Base-by-base conservation (phyloP, 2,329 filamentous ascomycete species). In the Anthostomella pinea region DNA sequence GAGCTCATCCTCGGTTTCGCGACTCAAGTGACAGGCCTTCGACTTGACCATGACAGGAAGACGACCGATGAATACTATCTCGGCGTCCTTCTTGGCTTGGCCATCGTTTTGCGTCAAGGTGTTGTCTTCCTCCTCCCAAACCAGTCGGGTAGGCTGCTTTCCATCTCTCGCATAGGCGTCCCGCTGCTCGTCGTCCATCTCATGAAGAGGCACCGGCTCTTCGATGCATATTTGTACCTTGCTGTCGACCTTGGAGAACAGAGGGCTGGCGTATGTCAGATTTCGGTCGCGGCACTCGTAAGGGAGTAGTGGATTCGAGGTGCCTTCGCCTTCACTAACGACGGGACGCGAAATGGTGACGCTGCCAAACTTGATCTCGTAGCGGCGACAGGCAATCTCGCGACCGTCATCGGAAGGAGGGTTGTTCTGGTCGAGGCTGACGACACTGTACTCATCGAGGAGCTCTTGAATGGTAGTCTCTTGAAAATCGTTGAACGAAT, bases 21-120 rank as follows among this genome's bases (percentile, higher is more conserved):
- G 83, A 51, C 85, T 85, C 51, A 98, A 67, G 49, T 94, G 87
- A 65, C 93, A 98, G 53, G 95, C 93, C 64, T 91, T 87, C 19
- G 90, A 96, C 69, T 96, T 95, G 54, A 98, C 76, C 93, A 98
- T 98, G 59, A 97, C 89, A 3, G 93, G 93, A 54, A 98, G 77
- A 62, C 95, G 95, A 52, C 93, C 93, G 45, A 97, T 88, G 62
- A 94, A 97, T 23, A 96, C 84, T 54, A 82, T 80, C 51, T 86
- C 79, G 41, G 79, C 76, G 57, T 81, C 84, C 54, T 82, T 80
- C 50, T 86, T 78, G 43, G 78, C 75, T 56, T 81, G 76, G 14
- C 75, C 72, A 39, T 76, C 72, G 9, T 68, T 63, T 15, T 78
- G 74, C 14, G 72, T 70, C 19, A 74, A 69, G 11, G 66, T 63